A percentile compares a stretch with the other conserved stretches of the same genome.
Evolutionary conservation across 345 rosid species (phyloP).

Genomic region (Nephelium lappaceum): DNA sequence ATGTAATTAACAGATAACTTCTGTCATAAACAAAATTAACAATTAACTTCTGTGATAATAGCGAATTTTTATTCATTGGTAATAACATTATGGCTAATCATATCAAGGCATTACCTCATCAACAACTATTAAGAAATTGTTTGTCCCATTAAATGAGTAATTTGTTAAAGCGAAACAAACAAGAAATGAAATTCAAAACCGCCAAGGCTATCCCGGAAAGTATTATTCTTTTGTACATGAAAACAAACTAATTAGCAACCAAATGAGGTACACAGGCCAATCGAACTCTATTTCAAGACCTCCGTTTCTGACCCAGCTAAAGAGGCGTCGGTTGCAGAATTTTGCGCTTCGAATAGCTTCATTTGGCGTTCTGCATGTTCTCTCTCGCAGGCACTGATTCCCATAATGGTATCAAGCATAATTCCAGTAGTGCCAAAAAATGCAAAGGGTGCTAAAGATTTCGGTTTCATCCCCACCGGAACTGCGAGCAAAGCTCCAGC

Average conservation of each 20-base stretch:
- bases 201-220: background rate
- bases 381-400: constrained; percentile 87
- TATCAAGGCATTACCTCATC: background rate
- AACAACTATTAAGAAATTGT: background rate
- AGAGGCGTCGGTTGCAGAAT: constrained; percentile 35
- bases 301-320: constrained; percentile 23
- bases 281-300: constrained; percentile 22
- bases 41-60: background rate
- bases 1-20: background rate
- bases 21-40: background rate
- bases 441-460: constrained; percentile 85
- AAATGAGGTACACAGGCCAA: background rate
- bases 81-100: background rate
- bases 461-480: constrained; percentile 91
- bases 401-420: constrained; percentile 91
- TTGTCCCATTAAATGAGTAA: background rate
- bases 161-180: background rate
- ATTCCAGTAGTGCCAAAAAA: constrained; percentile 97
- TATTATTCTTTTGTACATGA: background rate
- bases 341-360: constrained; percentile 72
- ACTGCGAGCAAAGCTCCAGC: constrained; percentile 85
- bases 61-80: background rate
- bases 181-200: background rate
- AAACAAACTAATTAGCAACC: background rate
- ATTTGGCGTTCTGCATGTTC: constrained; percentile 97